Evolutionary conservation across 1,284 basidiomycete species (phyloP), one percentile per base, ranked within the genome.

Genomic region (Boletus smithii): DNA sequence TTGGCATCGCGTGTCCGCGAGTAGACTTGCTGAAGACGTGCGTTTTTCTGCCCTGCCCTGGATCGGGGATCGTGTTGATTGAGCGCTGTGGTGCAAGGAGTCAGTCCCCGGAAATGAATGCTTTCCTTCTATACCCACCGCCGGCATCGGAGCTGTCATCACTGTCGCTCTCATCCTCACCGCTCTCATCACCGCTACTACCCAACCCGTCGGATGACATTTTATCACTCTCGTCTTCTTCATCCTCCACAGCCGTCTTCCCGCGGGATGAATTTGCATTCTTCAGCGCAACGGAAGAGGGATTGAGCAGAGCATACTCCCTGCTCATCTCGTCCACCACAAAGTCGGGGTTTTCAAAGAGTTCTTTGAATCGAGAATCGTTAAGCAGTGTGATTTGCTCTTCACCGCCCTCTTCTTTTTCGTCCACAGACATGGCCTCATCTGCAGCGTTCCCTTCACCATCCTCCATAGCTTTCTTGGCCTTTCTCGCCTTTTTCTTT

Each of bases 301-400:
- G 95, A 66, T 99, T 95, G 66, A 97, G 80, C 57, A 98, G 71
- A 18, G 87, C 87, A 63, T 79, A 99, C 70, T 98, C 97, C 62
- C 89, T 77, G 54, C 76, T 90, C 34, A 71, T 77, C 70, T 94
- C 87, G 68, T 99, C 95, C 56, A 99, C 90, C 63, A 91, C 79
- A 68, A 91, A 99, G 50, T 91, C 91, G n/a, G 92, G 88, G 62
- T 98, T 86, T 67, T 91, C 85, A 71, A 97, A 99, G 39, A 99
- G 76, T 45, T 86, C 88, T 48, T 85, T 76, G 80, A 99, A 99
- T 53, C 97, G 88, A 46, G 87, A 80, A 69, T 99, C 97, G 40
- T 72, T 81, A 52, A 98, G 80, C 53, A 99, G 69, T 44, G 68
- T 85, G 40, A 46, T 57, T 16, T 56, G 62, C 45, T 68, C 69